Conservation (phyloP, 371 early-diverging fungal genomes). For the Rhizopus delemar region DNA sequence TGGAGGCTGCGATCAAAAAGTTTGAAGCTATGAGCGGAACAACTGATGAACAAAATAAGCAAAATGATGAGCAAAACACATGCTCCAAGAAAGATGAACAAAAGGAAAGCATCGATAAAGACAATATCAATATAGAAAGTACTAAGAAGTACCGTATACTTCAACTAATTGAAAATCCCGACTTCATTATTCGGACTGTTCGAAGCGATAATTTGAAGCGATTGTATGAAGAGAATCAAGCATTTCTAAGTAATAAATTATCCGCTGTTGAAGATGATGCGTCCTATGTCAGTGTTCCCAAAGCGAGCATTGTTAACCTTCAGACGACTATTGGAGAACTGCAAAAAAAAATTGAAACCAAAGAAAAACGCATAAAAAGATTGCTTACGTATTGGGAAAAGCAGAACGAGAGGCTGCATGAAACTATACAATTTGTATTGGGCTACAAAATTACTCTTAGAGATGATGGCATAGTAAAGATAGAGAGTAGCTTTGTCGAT, state of each 20-base stretch:
- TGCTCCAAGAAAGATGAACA: conserved; percentile 1
- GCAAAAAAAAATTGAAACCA: conserved; percentile 41
- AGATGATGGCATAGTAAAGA: conserved; percentile 67
- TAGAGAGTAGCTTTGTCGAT: conserved; percentile 65
- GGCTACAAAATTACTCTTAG: conserved; percentile 78
- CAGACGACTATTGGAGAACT: conserved; percentile 57
- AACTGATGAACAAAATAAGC: not conserved
- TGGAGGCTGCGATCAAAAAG: not conserved
- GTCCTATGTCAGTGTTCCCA: conserved; percentile 48
- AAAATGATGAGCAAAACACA: not conserved
- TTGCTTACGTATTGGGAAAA: conserved; percentile 60
- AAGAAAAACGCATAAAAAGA: conserved; percentile 66
- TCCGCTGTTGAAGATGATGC: conserved; percentile 29
- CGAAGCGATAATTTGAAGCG: conserved; percentile 64
- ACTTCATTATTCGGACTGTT: conserved; percentile 61
- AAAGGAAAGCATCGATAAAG: no score
- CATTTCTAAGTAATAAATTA: not conserved
- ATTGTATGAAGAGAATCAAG: conserved; percentile 60
- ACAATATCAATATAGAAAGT: not conserved
- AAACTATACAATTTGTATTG: conserved; percentile 66
- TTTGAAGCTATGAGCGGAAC: not conserved
- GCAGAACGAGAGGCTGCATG: conserved; percentile 49
- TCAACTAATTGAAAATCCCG: conserved; percentile 75
- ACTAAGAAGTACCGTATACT: conserved; percentile 46
- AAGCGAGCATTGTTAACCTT: conserved; percentile 54